Base-by-base conservation (phyloP, 345 rosid species). In the Abelmoschus esculentus region DNA sequence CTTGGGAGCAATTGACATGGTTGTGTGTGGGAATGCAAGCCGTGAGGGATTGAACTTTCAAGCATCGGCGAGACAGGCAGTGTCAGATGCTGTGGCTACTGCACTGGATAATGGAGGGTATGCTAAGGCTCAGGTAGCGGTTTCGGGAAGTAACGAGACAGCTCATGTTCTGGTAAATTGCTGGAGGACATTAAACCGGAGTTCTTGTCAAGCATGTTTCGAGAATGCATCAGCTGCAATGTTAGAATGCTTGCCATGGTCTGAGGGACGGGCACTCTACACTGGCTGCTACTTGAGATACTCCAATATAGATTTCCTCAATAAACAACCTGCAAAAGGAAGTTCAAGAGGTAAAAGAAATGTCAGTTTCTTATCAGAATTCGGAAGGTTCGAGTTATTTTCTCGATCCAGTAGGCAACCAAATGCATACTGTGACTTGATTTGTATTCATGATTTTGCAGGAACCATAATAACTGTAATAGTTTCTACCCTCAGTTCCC, bases 261-360 rank as follows among this genome's bases (percentile, higher is more conserved):
- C 96, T 3, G 97, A 93, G 54, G 98, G 96, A 29, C 80, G 99
- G 3, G 93, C 96, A 28, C 80, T 93, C 58, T 57, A 88, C 72
- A 91, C 99, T 0, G 97, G 99, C 4, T 93, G 97, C 76, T 93
- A 89, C 71, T 74, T 93, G 84, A 83, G 96, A 78, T 91, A 91
- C 76, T 93, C 64, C 5, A 86, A 93, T 71, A 73, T 3, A 32
- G 76, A 91, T 79, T 93, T 93, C 82, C 90, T 93, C 73, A 93
- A 91, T 53, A 70, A 71, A 59, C 79, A 73, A 50, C 77, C 82
- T 13, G 62, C 82, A 67, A 85, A 70, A 22, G 84, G 86, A 74
- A 83, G 83, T 69, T 79, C 84, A 13, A 80, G 56, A 89, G 98
- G 99, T 93, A 70, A 32, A 57, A 57, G 36, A 57, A 26, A 15